phyloP scores from a whole-genome alignment of 78 protist species.

The Emiliania huxleyi region DNA sequence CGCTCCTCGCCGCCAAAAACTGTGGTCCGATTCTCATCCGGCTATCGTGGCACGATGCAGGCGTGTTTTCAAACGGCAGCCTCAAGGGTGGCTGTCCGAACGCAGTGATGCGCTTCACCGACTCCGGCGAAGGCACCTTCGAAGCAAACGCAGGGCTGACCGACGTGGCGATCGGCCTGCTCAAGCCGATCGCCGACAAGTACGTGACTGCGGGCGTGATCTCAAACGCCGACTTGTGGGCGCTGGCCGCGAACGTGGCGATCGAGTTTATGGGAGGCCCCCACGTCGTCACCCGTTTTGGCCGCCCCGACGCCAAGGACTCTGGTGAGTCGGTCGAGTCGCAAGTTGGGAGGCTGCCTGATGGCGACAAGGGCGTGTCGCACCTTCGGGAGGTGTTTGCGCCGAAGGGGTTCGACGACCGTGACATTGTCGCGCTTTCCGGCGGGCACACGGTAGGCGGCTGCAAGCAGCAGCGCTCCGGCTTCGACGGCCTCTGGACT shows the following conservation, averaged over 20 bases:
- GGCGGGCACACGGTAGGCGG: conserved; percentile 51
- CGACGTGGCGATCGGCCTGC: background rate
- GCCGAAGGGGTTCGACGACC: conserved; percentile 25
- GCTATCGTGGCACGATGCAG: background rate
- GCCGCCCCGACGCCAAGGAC: background rate
- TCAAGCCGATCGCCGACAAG: background rate
- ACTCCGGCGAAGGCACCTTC: background rate
- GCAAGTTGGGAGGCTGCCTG: background rate
- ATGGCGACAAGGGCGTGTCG: background rate
- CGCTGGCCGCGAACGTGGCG: background rate
- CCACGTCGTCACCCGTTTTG: background rate
- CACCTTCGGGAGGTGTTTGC: background rate
- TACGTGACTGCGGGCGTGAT: no score
- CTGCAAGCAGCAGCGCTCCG: background rate
- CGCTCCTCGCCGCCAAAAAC: background rate
- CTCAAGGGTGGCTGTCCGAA: background rate
- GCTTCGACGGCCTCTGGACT: background rate
- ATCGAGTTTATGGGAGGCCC: conserved; percentile 29
- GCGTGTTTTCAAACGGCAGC: background rate
- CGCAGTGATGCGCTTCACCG: background rate
- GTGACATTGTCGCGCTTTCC: conserved; percentile 45
- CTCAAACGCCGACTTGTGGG: conserved; percentile 6
- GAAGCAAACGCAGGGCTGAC: background rate
- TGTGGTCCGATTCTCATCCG: background rate
- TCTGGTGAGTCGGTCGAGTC: background rate